A percentile compares a stretch with the other conserved stretches of the same genome.
phyloP scores from a whole-genome alignment of 805 yeast species.

The Candida coquimbonensis region DNA sequence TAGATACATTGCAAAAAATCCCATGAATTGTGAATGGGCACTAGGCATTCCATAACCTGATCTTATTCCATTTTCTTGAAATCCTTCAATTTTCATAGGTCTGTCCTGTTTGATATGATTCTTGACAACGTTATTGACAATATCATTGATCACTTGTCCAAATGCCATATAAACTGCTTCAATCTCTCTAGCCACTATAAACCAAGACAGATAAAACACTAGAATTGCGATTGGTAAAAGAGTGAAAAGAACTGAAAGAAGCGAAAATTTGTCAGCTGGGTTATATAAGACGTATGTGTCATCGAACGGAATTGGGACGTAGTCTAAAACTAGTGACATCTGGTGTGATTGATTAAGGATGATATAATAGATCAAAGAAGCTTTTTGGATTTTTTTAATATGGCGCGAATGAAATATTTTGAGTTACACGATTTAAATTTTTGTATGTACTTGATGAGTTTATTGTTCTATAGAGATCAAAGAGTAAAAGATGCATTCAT shows the following conservation, averaged over 20 bases:
- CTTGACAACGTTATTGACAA: conserved; percentile 63
- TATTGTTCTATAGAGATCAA: background rate
- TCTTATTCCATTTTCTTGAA: conserved; percentile 34
- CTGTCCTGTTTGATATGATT: conserved; percentile 60
- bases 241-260: conserved; percentile 63
- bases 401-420: background rate
- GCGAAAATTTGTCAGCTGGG: conserved; percentile 53
- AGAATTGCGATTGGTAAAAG: conserved; percentile 74
- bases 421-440: too few species aligned
- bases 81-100: conserved; percentile 42
- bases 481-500: background rate
- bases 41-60: conserved; percentile 93
- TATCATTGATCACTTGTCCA: conserved; percentile 80
- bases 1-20: conserved; percentile 62
- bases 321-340: conserved; percentile 5
- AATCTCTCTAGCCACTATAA: conserved; percentile 71
- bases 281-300: conserved; percentile 81
- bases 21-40: conserved; percentile 95
- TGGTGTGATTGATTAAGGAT: background rate
- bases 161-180: conserved; percentile 78
- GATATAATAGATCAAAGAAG: background rate
- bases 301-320: conserved; percentile 56
- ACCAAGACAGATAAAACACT: conserved; percentile 78
- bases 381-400: background rate
- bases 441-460: too few species aligned